Conservation (phyloP, 2,329 filamentous ascomycete genomes). For the Trichoderma sp. region DNA sequence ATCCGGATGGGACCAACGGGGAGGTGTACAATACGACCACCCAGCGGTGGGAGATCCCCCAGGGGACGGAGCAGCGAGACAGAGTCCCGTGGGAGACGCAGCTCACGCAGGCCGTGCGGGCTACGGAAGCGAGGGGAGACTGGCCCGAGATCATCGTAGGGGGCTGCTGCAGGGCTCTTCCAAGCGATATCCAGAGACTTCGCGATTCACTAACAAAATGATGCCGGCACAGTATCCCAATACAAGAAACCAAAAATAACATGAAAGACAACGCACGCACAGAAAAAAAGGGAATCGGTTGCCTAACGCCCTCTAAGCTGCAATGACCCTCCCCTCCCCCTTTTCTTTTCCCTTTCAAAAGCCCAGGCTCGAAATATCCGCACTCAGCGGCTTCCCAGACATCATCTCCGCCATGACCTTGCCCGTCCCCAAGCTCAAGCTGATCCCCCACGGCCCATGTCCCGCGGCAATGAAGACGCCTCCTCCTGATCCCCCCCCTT, state of each 20-base stretch:
- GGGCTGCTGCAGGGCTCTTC: slow-evolving; percentile 56
- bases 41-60: slow-evolving; percentile 58
- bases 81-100: slow-evolving; percentile 51
- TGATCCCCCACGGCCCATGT: slow-evolving; percentile 77
- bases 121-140: slow-evolving; percentile 41
- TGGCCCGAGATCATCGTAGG: slow-evolving; percentile 55
- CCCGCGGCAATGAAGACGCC: slow-evolving; percentile 73
- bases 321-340: too few relatives aligned
- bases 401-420: slow-evolving; percentile 72
- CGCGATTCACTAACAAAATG: slow-evolving; percentile 10
- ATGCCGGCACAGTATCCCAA: neutral
- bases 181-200: slow-evolving; percentile 41
- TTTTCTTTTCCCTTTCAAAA: neutral
- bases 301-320: neutral
- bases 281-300: neutral
- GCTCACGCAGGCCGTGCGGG: slow-evolving; percentile 46
- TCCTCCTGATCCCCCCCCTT: slow-evolving; percentile 54
- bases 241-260: neutral
- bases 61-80: slow-evolving; percentile 32
- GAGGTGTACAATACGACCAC: slow-evolving; percentile 67
- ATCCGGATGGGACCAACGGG: slow-evolving; percentile 69
- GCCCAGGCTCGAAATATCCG: slow-evolving; percentile 51
- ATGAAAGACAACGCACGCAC: neutral
- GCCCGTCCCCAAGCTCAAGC: slow-evolving; percentile 66
- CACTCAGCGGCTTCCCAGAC: slow-evolving; percentile 58